These are phyloP conservation scores for Verticillium klebahnii DNA, from an alignment of 2,329 filamentous ascomycete species.

Conservation along the genomic window DNA sequence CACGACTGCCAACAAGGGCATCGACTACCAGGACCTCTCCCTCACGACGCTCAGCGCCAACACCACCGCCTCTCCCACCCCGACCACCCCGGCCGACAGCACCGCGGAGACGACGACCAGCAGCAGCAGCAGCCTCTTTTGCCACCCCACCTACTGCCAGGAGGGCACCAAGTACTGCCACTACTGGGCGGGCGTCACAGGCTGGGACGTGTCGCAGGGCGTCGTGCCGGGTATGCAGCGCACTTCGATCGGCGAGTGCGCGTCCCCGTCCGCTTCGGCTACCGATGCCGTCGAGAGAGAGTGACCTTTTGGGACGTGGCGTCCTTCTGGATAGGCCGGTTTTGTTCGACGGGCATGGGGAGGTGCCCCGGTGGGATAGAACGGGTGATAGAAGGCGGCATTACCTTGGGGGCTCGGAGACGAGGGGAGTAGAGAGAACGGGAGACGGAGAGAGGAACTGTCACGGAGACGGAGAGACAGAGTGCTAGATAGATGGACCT, in stretches of 20 bases:
- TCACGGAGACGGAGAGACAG: too few relatives aligned
- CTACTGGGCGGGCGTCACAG: slow-evolving; percentile 31
- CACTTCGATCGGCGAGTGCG: slow-evolving; percentile 25
- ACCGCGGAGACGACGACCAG: neutral
- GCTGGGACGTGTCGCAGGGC: slow-evolving; percentile 25
- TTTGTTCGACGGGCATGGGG: neutral
- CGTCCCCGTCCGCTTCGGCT: neutral
- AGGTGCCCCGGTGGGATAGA: neutral
- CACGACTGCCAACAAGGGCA: neutral
- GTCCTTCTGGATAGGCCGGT: neutral
- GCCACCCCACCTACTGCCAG: slow-evolving; percentile 24
- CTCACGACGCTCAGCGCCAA: neutral
- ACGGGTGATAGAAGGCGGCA: neutral
- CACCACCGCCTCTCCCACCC: neutral
- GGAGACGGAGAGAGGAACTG: too few relatives aligned
- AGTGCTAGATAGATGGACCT: too few relatives aligned
- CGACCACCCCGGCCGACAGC: neutral
- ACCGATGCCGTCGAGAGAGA: neutral
- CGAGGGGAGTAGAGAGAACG: too few relatives aligned
- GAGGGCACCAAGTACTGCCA: slow-evolving; percentile 29
- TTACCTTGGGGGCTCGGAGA: neutral
- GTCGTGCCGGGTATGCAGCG: slow-evolving; percentile 31
- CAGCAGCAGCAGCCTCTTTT: neutral
- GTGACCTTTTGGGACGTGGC: neutral
- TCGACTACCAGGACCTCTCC: neutral